Base-by-base conservation (phyloP, 1,284 basidiomycete genomes). In the Boletus semigastroideus region DNA sequence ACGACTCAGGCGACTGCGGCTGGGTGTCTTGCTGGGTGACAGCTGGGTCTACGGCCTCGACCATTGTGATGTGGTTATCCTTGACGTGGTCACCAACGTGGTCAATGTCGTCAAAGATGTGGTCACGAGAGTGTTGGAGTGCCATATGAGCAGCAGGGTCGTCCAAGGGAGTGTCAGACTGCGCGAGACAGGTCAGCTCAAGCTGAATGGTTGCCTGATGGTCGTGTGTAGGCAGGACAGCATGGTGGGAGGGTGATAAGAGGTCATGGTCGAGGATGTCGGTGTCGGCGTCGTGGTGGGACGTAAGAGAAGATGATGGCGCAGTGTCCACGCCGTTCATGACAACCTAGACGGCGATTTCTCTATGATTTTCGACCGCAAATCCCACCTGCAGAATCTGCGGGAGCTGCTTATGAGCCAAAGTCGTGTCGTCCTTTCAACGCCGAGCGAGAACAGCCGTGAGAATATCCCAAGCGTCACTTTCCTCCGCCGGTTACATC, bases 1-100 rank as follows among this genome's bases (percentile, higher is more conserved):
- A 60, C 48, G 69, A 54, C 49, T 72, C 68, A 16, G 68, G 63
- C 39, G 58, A 66, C 55, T 71, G 68, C 30, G 67, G 71, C 44
- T 72, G 70, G 16, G 63, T 48, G 44, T 73, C 72, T 55, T 71
- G 72, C 39, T 65, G 68, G 37, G 61, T 69, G 49, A 65, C 67
- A 28, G 64, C 57, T 22, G 71, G 66, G 52, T 73, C 70, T 31
- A 69, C 67, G 44, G 69, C 59, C 66, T 71, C 69, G 57, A 72
- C 63, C 56, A 71, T 59, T 49, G 60, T 57, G 54, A 71, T 65
- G 51, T 63, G 63, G 60, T 70, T 63, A 42, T 68, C 61, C 53
- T 72, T 72, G 59, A 50, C 51, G 42, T 59, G 63, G 60, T 63
- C 67, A 56, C 53, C 54, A 69, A 72, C 68, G 57, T 72, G 70